A percentile compares a stretch with the other conserved stretches of the same genome.
These are phyloP conservation scores for Aurifilum marmelostoma DNA, from an alignment of 2,329 filamentous ascomycete genomes.

Conservation along the genomic window DNA sequence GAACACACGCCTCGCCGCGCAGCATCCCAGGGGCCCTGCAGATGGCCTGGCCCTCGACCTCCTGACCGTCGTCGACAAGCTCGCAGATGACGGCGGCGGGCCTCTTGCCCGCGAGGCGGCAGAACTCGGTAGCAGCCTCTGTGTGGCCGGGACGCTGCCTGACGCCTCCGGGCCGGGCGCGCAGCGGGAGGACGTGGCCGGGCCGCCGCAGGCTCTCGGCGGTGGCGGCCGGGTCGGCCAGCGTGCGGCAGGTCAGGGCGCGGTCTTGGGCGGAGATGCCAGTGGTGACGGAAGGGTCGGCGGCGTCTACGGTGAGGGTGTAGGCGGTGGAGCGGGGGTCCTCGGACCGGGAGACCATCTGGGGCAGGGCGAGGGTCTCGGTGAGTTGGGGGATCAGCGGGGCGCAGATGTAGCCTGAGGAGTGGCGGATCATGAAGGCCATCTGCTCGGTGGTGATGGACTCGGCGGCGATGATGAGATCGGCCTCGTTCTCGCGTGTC, in stretches of 20 bases:
- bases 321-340: slow-evolving; percentile 93
- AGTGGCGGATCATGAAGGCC: slow-evolving; percentile 93
- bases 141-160: slow-evolving; percentile 83
- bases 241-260: slow-evolving; percentile 75
- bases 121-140: slow-evolving; percentile 91
- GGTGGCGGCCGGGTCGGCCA: slow-evolving; percentile 68
- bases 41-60: slow-evolving; percentile 69
- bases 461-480: slow-evolving; percentile 91
- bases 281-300: slow-evolving; percentile 74
- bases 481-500: slow-evolving; percentile 94
- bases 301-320: slow-evolving; percentile 84
- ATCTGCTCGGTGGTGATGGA: slow-evolving; percentile 86
- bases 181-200: slow-evolving; percentile 87
- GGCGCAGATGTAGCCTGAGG: slow-evolving; percentile 88
- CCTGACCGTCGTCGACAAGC: slow-evolving; percentile 82
- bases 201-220: slow-evolving; percentile 73
- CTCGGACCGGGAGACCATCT: slow-evolving; percentile 77
- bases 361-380: slow-evolving; percentile 74
- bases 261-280: slow-evolving; percentile 91
- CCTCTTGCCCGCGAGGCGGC: slow-evolving; percentile 77
- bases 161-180: slow-evolving; percentile 79
- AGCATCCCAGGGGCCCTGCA: slow-evolving; percentile 81
- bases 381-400: slow-evolving; percentile 75
- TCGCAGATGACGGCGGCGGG: slow-evolving; percentile 86
- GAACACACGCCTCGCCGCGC: slow-evolving; percentile 82